phyloP scores from a whole-genome alignment of 441 rosid species.

The Populus trichocarpa region DNA sequence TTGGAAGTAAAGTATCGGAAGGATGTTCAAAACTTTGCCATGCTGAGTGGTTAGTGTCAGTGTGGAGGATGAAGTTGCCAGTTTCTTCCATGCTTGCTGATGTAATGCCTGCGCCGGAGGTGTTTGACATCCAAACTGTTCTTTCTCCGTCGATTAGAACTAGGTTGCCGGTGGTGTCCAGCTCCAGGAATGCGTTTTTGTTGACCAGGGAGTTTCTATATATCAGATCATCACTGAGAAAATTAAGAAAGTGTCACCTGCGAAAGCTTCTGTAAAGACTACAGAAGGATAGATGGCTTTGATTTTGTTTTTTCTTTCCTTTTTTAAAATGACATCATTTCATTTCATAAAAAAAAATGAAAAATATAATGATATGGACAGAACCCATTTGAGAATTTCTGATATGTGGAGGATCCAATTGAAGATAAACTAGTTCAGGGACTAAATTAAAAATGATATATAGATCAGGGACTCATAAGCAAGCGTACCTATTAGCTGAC shows the following conservation, averaged over 20 bases:
- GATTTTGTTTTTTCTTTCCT: neutral
- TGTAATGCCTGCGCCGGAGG: conserved; percentile 45
- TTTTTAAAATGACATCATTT: neutral
- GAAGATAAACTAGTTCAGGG: neutral
- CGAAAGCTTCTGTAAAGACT: conserved; percentile 38
- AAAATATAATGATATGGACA: no score
- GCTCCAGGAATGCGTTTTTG: conserved; percentile 64
- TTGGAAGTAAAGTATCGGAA: conserved; percentile 80
- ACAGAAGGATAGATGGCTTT: conserved; percentile 21
- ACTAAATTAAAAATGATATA: neutral
- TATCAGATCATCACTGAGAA: conserved; percentile 25
- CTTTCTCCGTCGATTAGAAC: conserved; percentile 48
- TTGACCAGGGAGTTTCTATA: conserved; percentile 78
- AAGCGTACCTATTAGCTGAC: conserved; percentile 70
- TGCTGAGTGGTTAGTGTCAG: conserved; percentile 28
- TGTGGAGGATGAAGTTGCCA: conserved; percentile 70
- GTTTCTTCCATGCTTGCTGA: conserved; percentile 66
- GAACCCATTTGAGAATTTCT: no score
- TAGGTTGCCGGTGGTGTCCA: conserved; percentile 69
- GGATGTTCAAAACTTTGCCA: conserved; percentile 90
- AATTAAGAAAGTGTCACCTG: conserved; percentile 29
- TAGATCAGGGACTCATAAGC: neutral
- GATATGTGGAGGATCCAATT: neutral
- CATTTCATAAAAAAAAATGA: no score
- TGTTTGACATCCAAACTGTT: conserved; percentile 72